These are phyloP conservation scores for Pontederia crassipes DNA, from an alignment of 176 grass and related monocot genomes.

Conservation along the genomic window DNA sequence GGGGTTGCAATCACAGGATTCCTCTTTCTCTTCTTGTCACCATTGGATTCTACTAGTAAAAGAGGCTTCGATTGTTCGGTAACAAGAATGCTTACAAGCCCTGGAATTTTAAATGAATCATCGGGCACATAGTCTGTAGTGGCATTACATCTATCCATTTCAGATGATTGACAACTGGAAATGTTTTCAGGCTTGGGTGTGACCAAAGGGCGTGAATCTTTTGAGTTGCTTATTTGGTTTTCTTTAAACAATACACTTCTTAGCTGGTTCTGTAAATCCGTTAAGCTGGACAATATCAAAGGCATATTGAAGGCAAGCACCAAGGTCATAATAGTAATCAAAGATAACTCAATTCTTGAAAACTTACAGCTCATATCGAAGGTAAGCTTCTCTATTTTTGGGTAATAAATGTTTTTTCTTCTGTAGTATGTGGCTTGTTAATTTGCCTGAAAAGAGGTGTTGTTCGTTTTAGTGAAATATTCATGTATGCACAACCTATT, in stretches of 20 bases:
- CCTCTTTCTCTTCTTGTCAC: slow-evolving; percentile 75
- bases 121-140: slow-evolving; percentile 4
- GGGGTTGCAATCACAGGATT: slow-evolving; percentile 88
- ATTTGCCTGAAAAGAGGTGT: slow-evolving; percentile 31
- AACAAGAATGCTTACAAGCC: slow-evolving; percentile 29
- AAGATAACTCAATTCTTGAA: slow-evolving; percentile 21
- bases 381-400: slow-evolving; percentile 93
- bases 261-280: slow-evolving; percentile 90
- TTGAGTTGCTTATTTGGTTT: slow-evolving; percentile 35
- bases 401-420: slow-evolving; percentile 54
- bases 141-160: background rate
- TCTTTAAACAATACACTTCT: slow-evolving; percentile 55
- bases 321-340: slow-evolving; percentile 14
- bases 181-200: slow-evolving; percentile 36
- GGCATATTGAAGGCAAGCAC: slow-evolving; percentile 19
- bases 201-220: slow-evolving; percentile 28
- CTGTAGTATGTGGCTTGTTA: slow-evolving; percentile 32
- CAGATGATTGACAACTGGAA: slow-evolving; percentile 14
- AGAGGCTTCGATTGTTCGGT: slow-evolving; percentile 38
- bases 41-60: slow-evolving; percentile 27
- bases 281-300: slow-evolving; percentile 66
- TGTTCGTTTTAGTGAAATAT: background rate
- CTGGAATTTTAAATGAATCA: slow-evolving; percentile 32
- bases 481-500: background rate
- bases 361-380: slow-evolving; percentile 91